Evolutionary conservation across 1,284 basidiomycete genomes (phyloP), one percentile per base, ranked within the genome.

Genomic region (Taiwanofungus camphoratus): DNA sequence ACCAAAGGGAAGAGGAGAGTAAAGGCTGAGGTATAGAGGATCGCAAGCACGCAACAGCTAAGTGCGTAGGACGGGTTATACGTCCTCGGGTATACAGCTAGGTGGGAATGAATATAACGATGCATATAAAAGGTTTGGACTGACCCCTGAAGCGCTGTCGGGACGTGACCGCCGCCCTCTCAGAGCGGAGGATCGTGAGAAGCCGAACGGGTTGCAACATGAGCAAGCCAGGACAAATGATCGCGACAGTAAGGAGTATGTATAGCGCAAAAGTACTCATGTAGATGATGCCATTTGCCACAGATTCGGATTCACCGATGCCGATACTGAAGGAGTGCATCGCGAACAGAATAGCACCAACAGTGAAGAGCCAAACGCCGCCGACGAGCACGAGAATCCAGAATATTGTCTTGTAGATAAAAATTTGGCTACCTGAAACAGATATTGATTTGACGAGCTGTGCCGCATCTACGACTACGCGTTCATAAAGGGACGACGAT

Each of bases 111-210:
- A 49, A 41, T 29, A 42, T 35, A 22, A 44, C 39, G 33, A 15
- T 16, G 23, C 39, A 6, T 3, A 21, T 2, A 32, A 11, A 21
- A 26, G 20, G 4, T 21, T 39, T 36, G 34, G 27, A 62, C 77
- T 51, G 54, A 87, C 87, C 77, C 67, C 86, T 66, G 66, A 89
- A 90, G n/a, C 74, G 69, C 59, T 89, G 81, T 21, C 88, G 71
- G 29, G 88, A 87, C 7, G 87, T 91, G 21, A 82, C 53, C 4
- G 82, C 79, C 19, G 67, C 66, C 45, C 67, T 72, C 54, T 82
- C 75, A 3, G 71, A 69, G 23, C 69, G 66, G 20, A 78, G 46
- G 24, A 82, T 74, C 42, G 61, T 67, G 70, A 75, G 74, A 12
- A 89, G 62, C 31, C 78, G 71, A 18, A 73, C 49, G 3, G 85